Evolutionary conservation across 768 basidiomycete species (phyloP).

Genomic region (Neoboletus subvelutipes): DNA sequence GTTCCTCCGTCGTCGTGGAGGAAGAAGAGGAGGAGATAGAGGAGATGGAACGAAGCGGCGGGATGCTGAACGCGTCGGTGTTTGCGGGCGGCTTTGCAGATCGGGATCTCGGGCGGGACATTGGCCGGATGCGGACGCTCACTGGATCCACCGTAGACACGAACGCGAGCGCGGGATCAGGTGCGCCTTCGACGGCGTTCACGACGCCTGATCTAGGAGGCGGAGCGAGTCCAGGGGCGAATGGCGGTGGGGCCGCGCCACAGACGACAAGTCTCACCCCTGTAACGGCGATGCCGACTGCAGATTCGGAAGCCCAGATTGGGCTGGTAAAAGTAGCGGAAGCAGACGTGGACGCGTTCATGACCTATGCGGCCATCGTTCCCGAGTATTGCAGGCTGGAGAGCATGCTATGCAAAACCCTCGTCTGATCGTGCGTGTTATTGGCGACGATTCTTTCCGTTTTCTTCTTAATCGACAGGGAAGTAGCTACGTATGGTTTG

Average conservation of each 20-base stretch:
- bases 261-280: slow-evolving; percentile 63
- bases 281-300: slow-evolving; percentile 68
- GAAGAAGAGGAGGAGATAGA: slow-evolving; percentile 77
- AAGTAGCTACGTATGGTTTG: background rate
- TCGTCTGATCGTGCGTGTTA: slow-evolving; percentile 35
- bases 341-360: slow-evolving; percentile 79
- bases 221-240: slow-evolving; percentile 35
- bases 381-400: slow-evolving; percentile 82
- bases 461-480: background rate
- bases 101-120: slow-evolving; percentile 37
- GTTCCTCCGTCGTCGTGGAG: slow-evolving; percentile 56
- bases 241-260: slow-evolving; percentile 32
- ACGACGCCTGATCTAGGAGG: slow-evolving; percentile 62
- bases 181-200: slow-evolving; percentile 50
- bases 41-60: slow-evolving; percentile 47
- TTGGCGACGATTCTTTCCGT: background rate
- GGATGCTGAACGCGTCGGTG: slow-evolving; percentile 29
- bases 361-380: slow-evolving; percentile 83
- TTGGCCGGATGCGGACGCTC: slow-evolving; percentile 52
- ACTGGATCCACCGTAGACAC: slow-evolving; percentile 47
- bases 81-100: slow-evolving; percentile 41
- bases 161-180: slow-evolving; percentile 31
- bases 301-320: slow-evolving; percentile 69
- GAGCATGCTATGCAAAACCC: slow-evolving; percentile 67
- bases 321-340: slow-evolving; percentile 83